These are phyloP conservation scores for Gracilaria vermiculophylla DNA, from an alignment of 23 red algal species.

Conservation along the genomic window DNA sequence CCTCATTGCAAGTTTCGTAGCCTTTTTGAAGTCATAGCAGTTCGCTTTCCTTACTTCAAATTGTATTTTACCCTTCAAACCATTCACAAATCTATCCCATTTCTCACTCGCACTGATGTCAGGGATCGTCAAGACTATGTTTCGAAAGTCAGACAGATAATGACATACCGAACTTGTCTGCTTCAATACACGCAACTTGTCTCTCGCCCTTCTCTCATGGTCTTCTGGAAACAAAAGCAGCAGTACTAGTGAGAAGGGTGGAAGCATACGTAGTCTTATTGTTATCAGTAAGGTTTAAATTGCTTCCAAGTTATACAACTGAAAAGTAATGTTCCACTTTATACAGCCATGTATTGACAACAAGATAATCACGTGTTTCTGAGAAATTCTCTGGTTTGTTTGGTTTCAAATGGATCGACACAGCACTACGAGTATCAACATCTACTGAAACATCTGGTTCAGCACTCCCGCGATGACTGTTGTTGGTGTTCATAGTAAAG, in stretches of 20 bases:
- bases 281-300: not conserved
- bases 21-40: not conserved
- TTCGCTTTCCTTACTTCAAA: conserved; percentile 15
- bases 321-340: conserved; percentile 4
- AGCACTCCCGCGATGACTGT: too few relatives aligned
- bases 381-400: not conserved
- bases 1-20: not conserved
- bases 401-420: not conserved
- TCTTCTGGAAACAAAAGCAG: not conserved
- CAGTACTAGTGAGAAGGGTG: not conserved
- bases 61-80: not conserved
- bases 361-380: not conserved
- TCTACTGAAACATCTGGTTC: too few relatives aligned
- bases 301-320: not conserved
- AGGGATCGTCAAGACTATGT: conserved; percentile 3
- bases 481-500: too few relatives aligned
- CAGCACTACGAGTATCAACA: too few relatives aligned
- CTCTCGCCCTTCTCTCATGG: not conserved
- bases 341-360: not conserved
- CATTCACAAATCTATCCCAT: not conserved
- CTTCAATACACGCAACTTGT: not conserved
- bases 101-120: not conserved
- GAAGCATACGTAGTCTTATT: not conserved
- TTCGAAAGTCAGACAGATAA: conserved; percentile 4
- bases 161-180: not conserved